These are phyloP conservation scores for Graphilbum ipis-grandicollis DNA, from an alignment of 2,329 filamentous ascomycete genomes.

Conservation along the genomic window DNA sequence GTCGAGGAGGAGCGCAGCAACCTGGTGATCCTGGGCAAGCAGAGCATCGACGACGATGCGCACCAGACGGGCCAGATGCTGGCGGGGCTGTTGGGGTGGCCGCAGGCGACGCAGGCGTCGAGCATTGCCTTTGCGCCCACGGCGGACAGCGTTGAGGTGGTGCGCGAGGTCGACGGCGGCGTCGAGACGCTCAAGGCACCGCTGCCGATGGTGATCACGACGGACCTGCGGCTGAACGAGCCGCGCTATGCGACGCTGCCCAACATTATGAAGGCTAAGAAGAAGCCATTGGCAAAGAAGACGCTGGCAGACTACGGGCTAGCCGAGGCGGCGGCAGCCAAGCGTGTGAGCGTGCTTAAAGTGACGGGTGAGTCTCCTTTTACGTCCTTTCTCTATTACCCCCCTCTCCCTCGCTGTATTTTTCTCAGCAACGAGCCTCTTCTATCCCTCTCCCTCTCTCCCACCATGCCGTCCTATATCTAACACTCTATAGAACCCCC, in stretches of 20 bases:
- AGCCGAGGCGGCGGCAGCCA: constrained; percentile 52
- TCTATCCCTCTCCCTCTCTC: constrained; percentile 1
- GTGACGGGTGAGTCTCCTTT: constrained; percentile 51
- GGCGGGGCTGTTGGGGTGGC: constrained; percentile 78
- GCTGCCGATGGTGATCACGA: constrained; percentile 87
- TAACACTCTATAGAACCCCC: constrained; percentile 50
- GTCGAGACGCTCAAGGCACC: constrained; percentile 75
- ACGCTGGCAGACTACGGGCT: constrained; percentile 68
- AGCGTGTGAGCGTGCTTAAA: constrained; percentile 75
- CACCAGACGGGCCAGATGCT: constrained; percentile 97
- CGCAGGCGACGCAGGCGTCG: constrained; percentile 85
- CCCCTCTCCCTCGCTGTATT: neutral
- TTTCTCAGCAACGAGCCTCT: neutral
- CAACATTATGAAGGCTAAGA: constrained; percentile 99
- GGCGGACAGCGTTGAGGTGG: constrained; percentile 59
- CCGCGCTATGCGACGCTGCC: constrained; percentile 88
- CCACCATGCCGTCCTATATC: constrained; percentile 1
- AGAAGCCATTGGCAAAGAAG: constrained; percentile 95
- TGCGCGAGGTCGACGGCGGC: constrained; percentile 86
- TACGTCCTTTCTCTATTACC: neutral
- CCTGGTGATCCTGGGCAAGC: constrained; percentile 86
- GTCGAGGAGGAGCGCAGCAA: constrained; percentile 78
- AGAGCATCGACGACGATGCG: constrained; percentile 94
- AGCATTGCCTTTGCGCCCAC: constrained; percentile 60
- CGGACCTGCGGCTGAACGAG: constrained; percentile 86